phyloP scores from a whole-genome alignment of 2,329 filamentous ascomycete genomes.

The Penicillium capsulatum region DNA sequence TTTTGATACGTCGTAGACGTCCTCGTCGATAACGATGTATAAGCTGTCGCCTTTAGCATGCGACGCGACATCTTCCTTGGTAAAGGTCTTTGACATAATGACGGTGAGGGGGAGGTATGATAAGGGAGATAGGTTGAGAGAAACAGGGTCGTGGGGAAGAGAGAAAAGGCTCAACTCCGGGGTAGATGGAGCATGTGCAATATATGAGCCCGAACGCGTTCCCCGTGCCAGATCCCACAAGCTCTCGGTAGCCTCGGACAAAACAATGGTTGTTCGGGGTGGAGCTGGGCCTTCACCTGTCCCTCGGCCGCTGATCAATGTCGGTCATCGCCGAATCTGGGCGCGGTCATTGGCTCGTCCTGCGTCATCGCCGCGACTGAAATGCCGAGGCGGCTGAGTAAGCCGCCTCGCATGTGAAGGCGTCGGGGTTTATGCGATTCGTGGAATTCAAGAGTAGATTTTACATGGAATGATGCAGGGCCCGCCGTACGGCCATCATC shows the following conservation, averaged over 20 bases:
- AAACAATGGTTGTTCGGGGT: slow-evolving; percentile 13
- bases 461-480: too few species aligned
- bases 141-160: slow-evolving; percentile 10
- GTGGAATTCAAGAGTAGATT: neutral
- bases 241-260: slow-evolving; percentile 18
- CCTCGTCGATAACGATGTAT: slow-evolving; percentile 87
- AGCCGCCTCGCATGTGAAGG: slow-evolving; percentile 17
- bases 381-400: slow-evolving; percentile 20
- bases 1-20: slow-evolving; percentile 91
- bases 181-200: slow-evolving; percentile 20
- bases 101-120: slow-evolving; percentile 7
- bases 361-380: slow-evolving; percentile 16
- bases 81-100: slow-evolving; percentile 84
- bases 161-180: slow-evolving; percentile 17
- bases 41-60: slow-evolving; percentile 85
- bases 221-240: slow-evolving; percentile 3
- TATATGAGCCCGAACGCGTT: slow-evolving; percentile 18
- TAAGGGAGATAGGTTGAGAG: slow-evolving; percentile 3
- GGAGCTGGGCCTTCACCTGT: slow-evolving; percentile 10
- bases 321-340: slow-evolving; percentile 17
- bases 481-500: too few species aligned
- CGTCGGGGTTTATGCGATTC: slow-evolving; percentile 10
- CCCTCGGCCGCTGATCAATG: slow-evolving; percentile 16
- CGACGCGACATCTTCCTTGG: slow-evolving; percentile 76
- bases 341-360: slow-evolving; percentile 14